Evolutionary conservation across 1,284 basidiomycete genomes (phyloP).

Genomic region (Malassezia globosa): DNA sequence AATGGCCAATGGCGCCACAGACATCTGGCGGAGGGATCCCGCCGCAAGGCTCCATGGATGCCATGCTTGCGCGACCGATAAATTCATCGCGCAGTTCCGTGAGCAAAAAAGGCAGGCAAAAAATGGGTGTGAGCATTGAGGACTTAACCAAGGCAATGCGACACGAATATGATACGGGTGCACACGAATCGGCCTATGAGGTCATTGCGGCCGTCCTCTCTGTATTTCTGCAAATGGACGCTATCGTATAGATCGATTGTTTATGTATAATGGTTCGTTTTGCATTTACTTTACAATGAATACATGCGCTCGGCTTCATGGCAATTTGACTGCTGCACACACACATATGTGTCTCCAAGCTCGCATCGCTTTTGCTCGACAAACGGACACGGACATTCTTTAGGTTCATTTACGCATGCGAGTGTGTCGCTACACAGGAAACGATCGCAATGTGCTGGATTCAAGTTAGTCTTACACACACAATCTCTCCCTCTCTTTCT

Average conservation of each 20-base stretch:
- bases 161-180: slow-evolving; percentile 26
- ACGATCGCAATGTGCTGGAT: slow-evolving; percentile 3
- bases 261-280: not conserved
- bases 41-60: slow-evolving; percentile 10
- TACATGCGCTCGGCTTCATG: not conserved
- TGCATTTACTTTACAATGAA: not conserved
- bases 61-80: not conserved
- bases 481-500: too few relatives aligned
- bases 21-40: slow-evolving; percentile 21
- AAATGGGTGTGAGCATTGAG: slow-evolving; percentile 13
- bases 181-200: slow-evolving; percentile 31
- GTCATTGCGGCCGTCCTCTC: slow-evolving; percentile 38
- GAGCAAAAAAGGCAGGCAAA: slow-evolving; percentile 23
- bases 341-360: slow-evolving; percentile 8
- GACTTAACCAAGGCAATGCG: slow-evolving; percentile 33
- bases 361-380: slow-evolving; percentile 10
- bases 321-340: slow-evolving; percentile 3
- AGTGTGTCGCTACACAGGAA: slow-evolving; percentile 17
- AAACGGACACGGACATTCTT: slow-evolving; percentile 13
- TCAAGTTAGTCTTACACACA: not conserved
- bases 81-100: slow-evolving; percentile 4
- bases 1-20: slow-evolving; percentile 45
- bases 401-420: slow-evolving; percentile 10
- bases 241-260: slow-evolving; percentile 18
- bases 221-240: slow-evolving; percentile 37